These are phyloP conservation scores for Lachnellula occidentalis DNA, from an alignment of 2,329 filamentous ascomycete species.

Conservation along the genomic window DNA sequence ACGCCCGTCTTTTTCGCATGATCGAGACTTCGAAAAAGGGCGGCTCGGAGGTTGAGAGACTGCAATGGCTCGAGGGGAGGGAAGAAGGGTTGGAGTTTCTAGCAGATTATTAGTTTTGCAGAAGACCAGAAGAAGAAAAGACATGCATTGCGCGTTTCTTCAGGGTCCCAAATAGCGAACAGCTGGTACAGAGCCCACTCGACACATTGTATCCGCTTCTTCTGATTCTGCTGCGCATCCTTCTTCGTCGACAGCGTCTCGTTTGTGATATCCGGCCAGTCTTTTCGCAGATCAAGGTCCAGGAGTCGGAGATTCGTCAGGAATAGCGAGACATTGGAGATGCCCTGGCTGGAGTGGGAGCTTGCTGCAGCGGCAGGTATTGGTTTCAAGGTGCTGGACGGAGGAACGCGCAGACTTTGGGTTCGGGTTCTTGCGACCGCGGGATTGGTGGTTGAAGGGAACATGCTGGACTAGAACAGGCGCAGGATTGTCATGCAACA, in stretches of 20 bases:
- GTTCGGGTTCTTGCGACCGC: constrained; percentile 21
- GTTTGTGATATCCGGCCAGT: constrained; percentile 73
- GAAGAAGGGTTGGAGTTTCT: constrained; percentile 89
- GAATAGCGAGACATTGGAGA: constrained; percentile 60
- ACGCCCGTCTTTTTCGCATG: constrained; percentile 83
- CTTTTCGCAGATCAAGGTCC: constrained; percentile 66
- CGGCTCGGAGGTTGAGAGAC: constrained; percentile 82
- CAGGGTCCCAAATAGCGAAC: constrained; percentile 76
- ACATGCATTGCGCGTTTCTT: constrained; percentile 66
- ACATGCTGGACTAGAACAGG: neutral
- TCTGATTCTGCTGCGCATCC: constrained; percentile 66
- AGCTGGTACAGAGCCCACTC: constrained; percentile 92
- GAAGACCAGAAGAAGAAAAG: neutral
- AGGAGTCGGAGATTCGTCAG: constrained; percentile 79
- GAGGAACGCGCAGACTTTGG: constrained; percentile 24
- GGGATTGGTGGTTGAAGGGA: constrained; percentile 17
- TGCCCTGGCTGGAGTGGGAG: constrained; percentile 25
- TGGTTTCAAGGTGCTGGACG: constrained; percentile 8
- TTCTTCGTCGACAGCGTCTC: constrained; percentile 61
- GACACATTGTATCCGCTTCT: constrained; percentile 72
- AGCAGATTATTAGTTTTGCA: constrained; percentile 9
- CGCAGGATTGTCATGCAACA: neutral
- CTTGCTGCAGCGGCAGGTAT: constrained; percentile 6
- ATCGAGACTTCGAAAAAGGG: constrained; percentile 74
- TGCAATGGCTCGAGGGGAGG: constrained; percentile 86